These are phyloP conservation scores for Erysimum pusillum DNA, from an alignment of 441 rosid species.

Conservation along the genomic window DNA sequence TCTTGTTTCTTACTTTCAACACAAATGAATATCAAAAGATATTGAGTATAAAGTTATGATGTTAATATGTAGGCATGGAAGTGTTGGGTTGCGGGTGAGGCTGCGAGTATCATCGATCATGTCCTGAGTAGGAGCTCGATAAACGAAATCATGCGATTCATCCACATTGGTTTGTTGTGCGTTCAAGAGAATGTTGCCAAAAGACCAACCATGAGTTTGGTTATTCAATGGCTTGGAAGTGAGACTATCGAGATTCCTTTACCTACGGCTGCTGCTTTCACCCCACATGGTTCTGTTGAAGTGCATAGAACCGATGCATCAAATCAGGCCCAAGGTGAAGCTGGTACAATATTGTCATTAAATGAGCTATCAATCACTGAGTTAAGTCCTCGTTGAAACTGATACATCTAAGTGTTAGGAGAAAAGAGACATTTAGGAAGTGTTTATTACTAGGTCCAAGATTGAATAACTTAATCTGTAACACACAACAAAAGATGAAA, in stretches of 20 bases:
- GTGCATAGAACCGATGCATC: not conserved
- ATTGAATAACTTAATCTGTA: not conserved
- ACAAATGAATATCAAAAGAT: not conserved
- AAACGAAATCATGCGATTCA: conserved; percentile 10
- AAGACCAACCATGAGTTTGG: conserved; percentile 26
- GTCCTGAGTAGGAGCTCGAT: not conserved
- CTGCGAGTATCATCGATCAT: conserved; percentile 15
- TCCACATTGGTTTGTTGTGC: conserved; percentile 18
- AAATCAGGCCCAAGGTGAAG: not conserved
- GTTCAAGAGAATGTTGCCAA: conserved; percentile 13
- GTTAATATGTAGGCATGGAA: conserved; percentile 24
- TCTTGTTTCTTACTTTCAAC: not conserved
- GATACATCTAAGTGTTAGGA: not conserved
- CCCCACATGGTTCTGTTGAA: not conserved
- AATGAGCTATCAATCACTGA: conserved; percentile 11
- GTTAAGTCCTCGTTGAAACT: conserved; percentile 30
- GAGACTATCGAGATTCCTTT: conserved; percentile 11
- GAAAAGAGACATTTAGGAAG: too few relatives aligned
- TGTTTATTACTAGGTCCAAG: not conserved
- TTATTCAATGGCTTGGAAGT: conserved; percentile 32
- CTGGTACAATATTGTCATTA: not conserved
- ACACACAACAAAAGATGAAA: not conserved
- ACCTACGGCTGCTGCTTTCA: conserved; percentile 30
- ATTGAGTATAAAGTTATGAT: not conserved
- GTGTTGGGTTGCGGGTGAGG: conserved; percentile 12